Conservation (phyloP, 2,329 filamentous ascomycete species). For the Curvularia hawaiiensis region DNA sequence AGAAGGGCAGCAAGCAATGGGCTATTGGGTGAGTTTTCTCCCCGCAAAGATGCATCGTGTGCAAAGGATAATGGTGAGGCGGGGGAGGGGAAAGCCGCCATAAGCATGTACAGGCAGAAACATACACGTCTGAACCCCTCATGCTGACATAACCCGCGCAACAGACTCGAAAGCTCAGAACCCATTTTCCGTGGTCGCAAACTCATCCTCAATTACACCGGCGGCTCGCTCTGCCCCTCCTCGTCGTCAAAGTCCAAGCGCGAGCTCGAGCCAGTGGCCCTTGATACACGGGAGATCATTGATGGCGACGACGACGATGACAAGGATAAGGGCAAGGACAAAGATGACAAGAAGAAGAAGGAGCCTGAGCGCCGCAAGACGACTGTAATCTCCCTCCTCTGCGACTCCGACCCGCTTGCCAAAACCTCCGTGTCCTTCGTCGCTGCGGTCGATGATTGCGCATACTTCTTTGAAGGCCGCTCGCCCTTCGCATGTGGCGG, state of each 20-base stretch:
- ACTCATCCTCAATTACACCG: slow-evolving; percentile 58
- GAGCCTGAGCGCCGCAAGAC: slow-evolving; percentile 71
- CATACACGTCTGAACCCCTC: not conserved
- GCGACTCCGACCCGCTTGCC: slow-evolving; percentile 78
- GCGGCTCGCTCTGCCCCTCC: slow-evolving; percentile 55
- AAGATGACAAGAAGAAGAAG: slow-evolving; percentile 45
- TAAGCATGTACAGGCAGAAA: slow-evolving; percentile 4
- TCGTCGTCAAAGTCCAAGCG: slow-evolving; percentile 30
- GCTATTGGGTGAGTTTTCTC: slow-evolving; percentile 71
- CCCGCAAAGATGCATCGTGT: not conserved
- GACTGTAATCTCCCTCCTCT: slow-evolving; percentile 89
- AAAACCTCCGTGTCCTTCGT: slow-evolving; percentile 81
- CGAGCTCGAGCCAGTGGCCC: slow-evolving; percentile 28
- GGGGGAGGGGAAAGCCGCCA: not conserved
- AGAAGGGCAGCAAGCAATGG: slow-evolving; percentile 67
- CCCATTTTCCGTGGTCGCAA: slow-evolving; percentile 69
- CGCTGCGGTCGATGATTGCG: slow-evolving; percentile 86
- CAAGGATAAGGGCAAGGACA: slow-evolving; percentile 42
- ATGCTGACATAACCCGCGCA: slow-evolving; percentile 22
- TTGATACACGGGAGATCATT: slow-evolving; percentile 46
- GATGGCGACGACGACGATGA: slow-evolving; percentile 47
- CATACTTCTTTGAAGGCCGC: slow-evolving; percentile 94
- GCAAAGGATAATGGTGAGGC: not conserved
- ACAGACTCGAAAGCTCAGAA: slow-evolving; percentile 60
- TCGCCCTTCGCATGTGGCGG: slow-evolving; percentile 83